Percentiles rank a stretch among this genome's conserved stretches.
Conservation (phyloP, 2,329 filamentous ascomycete genomes). For the Pseudogymnoascus sp. region DNA sequence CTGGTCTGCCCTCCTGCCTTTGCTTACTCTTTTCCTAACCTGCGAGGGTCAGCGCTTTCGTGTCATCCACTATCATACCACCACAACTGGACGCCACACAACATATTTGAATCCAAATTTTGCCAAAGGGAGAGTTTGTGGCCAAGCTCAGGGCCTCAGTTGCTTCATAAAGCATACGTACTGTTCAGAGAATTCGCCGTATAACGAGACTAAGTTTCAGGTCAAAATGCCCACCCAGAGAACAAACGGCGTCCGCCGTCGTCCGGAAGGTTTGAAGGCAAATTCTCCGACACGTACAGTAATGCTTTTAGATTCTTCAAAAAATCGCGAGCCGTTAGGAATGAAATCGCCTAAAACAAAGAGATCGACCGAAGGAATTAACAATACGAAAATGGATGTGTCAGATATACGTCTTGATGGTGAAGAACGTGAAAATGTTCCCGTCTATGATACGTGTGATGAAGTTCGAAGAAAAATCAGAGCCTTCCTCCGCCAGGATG, state of each 20-base stretch:
- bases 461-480: slow-evolving; percentile 48
- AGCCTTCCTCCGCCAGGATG: slow-evolving; percentile 34
- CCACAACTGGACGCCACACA: background rate
- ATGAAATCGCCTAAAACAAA: slow-evolving; percentile 14
- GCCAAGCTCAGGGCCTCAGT: background rate
- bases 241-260: background rate
- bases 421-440: slow-evolving; percentile 38
- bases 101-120: background rate
- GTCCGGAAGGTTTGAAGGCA: slow-evolving; percentile 24
- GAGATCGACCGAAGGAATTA: background rate
- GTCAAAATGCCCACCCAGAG: background rate
- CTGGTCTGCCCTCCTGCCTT: background rate
- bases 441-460: slow-evolving; percentile 48
- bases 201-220: background rate
- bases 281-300: slow-evolving; percentile 28
- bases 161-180: background rate
- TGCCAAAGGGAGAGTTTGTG: background rate
- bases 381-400: slow-evolving; percentile 30
- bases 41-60: background rate
- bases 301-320: slow-evolving; percentile 24
- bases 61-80: background rate
- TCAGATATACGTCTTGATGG: slow-evolving; percentile 35
- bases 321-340: background rate
- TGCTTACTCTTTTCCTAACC: background rate
- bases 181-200: background rate